These are phyloP conservation scores for Phylloporus rhodoxanthus DNA, from an alignment of 768 basidiomycete species.

Conservation along the genomic window DNA sequence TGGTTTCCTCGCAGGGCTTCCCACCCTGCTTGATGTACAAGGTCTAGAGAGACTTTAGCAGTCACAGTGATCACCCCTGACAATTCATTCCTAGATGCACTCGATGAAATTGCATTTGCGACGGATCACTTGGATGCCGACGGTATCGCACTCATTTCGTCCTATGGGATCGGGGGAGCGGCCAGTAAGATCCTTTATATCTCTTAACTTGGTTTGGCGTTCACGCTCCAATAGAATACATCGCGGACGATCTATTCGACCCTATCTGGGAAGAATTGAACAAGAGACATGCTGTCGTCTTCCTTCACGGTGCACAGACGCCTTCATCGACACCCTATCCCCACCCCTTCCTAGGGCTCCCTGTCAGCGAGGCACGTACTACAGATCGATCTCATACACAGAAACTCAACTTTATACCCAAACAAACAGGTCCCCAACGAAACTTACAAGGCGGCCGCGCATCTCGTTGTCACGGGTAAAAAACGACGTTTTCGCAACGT, in stretches of 20 bases:
- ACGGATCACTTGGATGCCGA: constrained; percentile 57
- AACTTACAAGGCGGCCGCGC: constrained; percentile 76
- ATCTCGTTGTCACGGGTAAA: constrained; percentile 66
- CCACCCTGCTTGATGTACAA: constrained; percentile 56
- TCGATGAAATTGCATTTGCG: constrained; percentile 56
- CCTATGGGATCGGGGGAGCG: constrained; percentile 50
- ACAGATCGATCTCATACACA: constrained; percentile 3
- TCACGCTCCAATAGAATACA: constrained; percentile 42
- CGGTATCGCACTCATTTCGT: constrained; percentile 62
- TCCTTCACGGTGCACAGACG: constrained; percentile 67
- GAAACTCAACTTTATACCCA: constrained; percentile 4
- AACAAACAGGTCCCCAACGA: constrained; percentile 64
- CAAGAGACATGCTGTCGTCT: constrained; percentile 53
- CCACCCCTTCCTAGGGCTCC: constrained; percentile 58
- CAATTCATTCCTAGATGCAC: constrained; percentile 37
- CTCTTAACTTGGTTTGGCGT: background rate
- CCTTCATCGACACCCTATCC: constrained; percentile 61
- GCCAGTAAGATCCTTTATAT: constrained; percentile 40
- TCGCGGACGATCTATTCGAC: constrained; percentile 60
- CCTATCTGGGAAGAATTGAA: constrained; percentile 68
- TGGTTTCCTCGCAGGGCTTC: constrained; percentile 65
- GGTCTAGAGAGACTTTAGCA: constrained; percentile 32
- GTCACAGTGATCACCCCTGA: constrained; percentile 8
- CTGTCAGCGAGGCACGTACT: constrained; percentile 54
- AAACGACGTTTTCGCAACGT: constrained; percentile 57